Evolutionary conservation across 2,329 filamentous ascomycete species (phyloP), one percentile per base, ranked within the genome.

Genomic region (Penicillium sp.): DNA sequence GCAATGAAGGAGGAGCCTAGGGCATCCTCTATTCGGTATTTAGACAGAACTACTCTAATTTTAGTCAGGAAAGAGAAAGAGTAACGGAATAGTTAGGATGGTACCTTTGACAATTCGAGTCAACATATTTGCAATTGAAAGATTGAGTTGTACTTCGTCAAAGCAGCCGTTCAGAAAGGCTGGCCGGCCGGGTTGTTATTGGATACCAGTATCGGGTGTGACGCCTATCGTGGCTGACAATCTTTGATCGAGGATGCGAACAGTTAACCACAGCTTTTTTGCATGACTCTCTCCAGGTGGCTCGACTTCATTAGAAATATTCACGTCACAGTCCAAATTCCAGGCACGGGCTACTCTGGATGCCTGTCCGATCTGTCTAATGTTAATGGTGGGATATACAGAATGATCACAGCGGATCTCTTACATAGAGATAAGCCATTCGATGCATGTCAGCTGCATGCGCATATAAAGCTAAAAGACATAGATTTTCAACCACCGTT

Each of bases 211-310:
- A 66, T 65, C 16, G 80, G 82, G 53, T 85, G 86, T 70, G 68
- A 81, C 65, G 79, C 75, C 62, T 78, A 83, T 52, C 85, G 80
- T 23, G 57, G 68, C 84, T 55, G 81, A 84, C 45, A 83, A 86
- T 66, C 74, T 86, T 62, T 79, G 79, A 59, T 77, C 82, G 24
- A 74, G 82, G 54, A 79, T 82, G 47, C 76, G 68, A 60, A 78
- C 81, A 59, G 81, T 82, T 83, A 68, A 40, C 69, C 64, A 28
- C 21, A 54, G 23, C 12, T 24, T 35, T 38, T 33, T n/a, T 2
- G 42, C 14, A 28, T 52, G 35, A 26, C n/a, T 45, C 4, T 42
- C 40, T 54, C 42, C 24, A 14, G 26, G 18, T 33, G 40, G 8
- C 26, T 21, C 18, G 21, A 21, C 9, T 4, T 16, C 16, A 38